Conservation (phyloP, 1,284 basidiomycete species). For the Microstroma glucosiphilum region DNA sequence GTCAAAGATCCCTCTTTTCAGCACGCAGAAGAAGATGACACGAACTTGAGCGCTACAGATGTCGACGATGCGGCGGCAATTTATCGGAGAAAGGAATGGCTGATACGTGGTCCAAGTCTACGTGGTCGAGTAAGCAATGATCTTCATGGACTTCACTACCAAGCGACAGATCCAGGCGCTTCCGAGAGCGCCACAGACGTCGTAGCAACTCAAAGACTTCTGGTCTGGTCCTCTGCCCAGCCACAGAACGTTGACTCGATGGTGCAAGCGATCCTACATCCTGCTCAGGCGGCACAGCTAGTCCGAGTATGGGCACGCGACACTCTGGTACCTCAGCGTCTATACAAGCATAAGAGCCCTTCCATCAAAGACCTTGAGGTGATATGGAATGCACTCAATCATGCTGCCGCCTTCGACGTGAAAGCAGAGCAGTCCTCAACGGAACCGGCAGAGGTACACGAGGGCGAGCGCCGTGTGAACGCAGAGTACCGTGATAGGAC, state of each 20-base stretch:
- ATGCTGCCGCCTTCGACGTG: not conserved
- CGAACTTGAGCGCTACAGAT: too few species aligned
- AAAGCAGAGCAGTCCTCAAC: not conserved
- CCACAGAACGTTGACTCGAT: constrained; percentile 66
- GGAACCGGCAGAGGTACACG: constrained; percentile 1
- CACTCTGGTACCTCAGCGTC: constrained; percentile 56
- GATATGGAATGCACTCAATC: constrained; percentile 61
- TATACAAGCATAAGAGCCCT: constrained; percentile 17
- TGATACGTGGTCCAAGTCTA: not conserved
- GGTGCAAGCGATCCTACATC: constrained; percentile 33
- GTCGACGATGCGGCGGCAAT: not conserved
- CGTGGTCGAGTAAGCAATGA: too few species aligned
- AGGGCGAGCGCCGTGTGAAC: constrained; percentile 14
- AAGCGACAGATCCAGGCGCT: too few species aligned
- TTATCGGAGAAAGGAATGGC: not conserved
- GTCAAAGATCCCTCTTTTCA: not conserved
- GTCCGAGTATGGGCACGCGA: constrained; percentile 71
- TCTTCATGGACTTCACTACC: too few species aligned
- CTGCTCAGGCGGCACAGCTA: constrained; percentile 53
- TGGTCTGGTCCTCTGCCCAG: constrained; percentile 82
- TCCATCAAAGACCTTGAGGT: constrained; percentile 67
- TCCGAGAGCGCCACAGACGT: not conserved
- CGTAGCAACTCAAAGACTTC: constrained; percentile 57
- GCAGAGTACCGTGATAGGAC: constrained; percentile 23
- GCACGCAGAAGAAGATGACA: not conserved